Percentiles rank a stretch among this genome's conserved stretches.
Conservation (phyloP, 176 grass and related monocot genomes). For the Stipa capillata region DNA sequence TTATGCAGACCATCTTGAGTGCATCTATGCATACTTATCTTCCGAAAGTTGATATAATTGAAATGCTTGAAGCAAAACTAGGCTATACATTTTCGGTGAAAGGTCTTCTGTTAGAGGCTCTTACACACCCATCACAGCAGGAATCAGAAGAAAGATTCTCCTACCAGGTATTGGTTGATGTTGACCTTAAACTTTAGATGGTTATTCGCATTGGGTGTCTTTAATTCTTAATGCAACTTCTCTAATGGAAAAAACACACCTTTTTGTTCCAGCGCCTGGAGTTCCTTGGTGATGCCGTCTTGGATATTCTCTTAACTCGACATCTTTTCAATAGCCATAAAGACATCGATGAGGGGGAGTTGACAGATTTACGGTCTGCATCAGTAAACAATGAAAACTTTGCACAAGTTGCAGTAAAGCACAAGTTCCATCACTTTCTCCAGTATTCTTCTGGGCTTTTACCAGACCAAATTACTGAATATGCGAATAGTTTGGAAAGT, state of each 20-base stretch:
- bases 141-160: slow-evolving; percentile 56
- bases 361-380: slow-evolving; percentile 85
- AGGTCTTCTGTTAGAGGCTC: slow-evolving; percentile 72
- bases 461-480: slow-evolving; percentile 63
- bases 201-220: slow-evolving; percentile 13
- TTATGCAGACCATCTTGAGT: slow-evolving; percentile 43
- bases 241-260: slow-evolving; percentile 5
- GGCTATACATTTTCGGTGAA: slow-evolving; percentile 52
- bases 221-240: slow-evolving; percentile 11
- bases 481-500: slow-evolving; percentile 51
- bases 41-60: slow-evolving; percentile 45
- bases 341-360: slow-evolving; percentile 64
- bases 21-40: slow-evolving; percentile 52
- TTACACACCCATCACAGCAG: slow-evolving; percentile 77
- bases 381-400: slow-evolving; percentile 96
- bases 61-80: slow-evolving; percentile 79
- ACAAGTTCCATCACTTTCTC: slow-evolving; percentile 71
- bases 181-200: slow-evolving; percentile 4
- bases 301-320: slow-evolving; percentile 76
- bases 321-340: slow-evolving; percentile 66
- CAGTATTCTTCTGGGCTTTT: slow-evolving; percentile 60
- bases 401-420: slow-evolving; percentile 68
- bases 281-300: slow-evolving; percentile 85
- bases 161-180: slow-evolving; percentile 56
- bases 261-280: slow-evolving; percentile 64